Evolutionary conservation across 2,329 filamentous ascomycete species (phyloP).

Genomic region (Emergomyces pasteurianus): DNA sequence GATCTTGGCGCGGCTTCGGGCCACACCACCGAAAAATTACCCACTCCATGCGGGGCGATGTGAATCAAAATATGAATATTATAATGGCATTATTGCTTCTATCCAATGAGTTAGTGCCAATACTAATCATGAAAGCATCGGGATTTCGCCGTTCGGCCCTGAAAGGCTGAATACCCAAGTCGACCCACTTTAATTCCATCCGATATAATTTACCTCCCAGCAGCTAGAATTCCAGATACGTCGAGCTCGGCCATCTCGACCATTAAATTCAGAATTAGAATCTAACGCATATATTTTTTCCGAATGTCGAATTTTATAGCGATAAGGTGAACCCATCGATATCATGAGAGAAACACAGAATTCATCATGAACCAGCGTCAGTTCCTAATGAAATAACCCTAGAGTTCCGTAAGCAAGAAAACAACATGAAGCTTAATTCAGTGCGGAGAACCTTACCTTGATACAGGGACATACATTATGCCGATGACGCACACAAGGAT

Average conservation of each 20-base stretch:
- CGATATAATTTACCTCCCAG: no score
- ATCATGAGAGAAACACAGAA: background rate
- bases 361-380: background rate
- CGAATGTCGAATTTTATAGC: background rate
- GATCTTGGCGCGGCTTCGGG: background rate
- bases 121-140: background rate
- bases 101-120: background rate
- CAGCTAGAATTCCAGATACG: background rate
- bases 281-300: background rate
- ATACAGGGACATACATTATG: constrained; percentile 3
- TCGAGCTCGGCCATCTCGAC: background rate
- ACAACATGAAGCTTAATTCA: background rate
- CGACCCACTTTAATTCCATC: background rate
- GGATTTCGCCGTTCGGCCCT: background rate
- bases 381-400: background rate
- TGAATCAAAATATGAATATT: background rate
- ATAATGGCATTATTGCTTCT: background rate
- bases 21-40: background rate
- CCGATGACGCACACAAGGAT: constrained; percentile 5
- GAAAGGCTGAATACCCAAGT: background rate
- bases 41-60: background rate
- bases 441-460: background rate
- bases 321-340: no score
- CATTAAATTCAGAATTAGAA: background rate
- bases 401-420: background rate